Percentiles rank a stretch among this genome's conserved stretches.
These are phyloP conservation scores for Pleurotus cornucopiae DNA, from an alignment of 768 basidiomycete genomes.

Conservation along the genomic window DNA sequence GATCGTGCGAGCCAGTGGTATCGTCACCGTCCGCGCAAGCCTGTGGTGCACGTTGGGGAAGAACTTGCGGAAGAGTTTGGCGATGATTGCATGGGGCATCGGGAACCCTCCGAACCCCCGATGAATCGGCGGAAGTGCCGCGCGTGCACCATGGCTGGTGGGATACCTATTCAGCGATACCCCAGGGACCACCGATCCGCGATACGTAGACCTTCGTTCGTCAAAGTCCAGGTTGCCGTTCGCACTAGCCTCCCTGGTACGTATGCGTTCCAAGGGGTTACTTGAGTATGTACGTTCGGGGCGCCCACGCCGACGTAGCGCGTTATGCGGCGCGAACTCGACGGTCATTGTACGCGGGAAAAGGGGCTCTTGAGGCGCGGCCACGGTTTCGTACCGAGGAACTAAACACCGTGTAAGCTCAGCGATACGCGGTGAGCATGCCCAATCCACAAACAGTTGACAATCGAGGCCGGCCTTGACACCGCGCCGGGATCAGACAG, in stretches of 20 bases:
- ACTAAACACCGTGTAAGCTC: neutral
- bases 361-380: neutral
- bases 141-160: constrained; percentile 17
- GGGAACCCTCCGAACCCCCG: constrained; percentile 72
- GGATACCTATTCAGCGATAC: constrained; percentile 15
- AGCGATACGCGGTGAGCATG: neutral
- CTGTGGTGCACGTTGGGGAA: constrained; percentile 62
- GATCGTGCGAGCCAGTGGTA: constrained; percentile 66
- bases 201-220: constrained; percentile 18
- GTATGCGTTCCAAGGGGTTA: neutral
- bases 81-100: constrained; percentile 57
- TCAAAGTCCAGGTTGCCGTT: constrained; percentile 6
- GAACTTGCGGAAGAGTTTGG: constrained; percentile 41
- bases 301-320: constrained; percentile 20
- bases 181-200: constrained; percentile 13
- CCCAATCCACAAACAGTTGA: constrained; percentile 22
- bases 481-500: constrained; percentile 32
- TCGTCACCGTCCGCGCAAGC: constrained; percentile 68
- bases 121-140: constrained; percentile 27
- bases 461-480: constrained; percentile 29
- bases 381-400: constrained; percentile 5
- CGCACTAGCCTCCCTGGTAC: neutral
- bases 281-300: constrained; percentile 14
- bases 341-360: constrained; percentile 38
- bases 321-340: constrained; percentile 43